phyloP scores from a whole-genome alignment of 768 basidiomycete species.

The Rubroboletus pulcherrimus region DNA sequence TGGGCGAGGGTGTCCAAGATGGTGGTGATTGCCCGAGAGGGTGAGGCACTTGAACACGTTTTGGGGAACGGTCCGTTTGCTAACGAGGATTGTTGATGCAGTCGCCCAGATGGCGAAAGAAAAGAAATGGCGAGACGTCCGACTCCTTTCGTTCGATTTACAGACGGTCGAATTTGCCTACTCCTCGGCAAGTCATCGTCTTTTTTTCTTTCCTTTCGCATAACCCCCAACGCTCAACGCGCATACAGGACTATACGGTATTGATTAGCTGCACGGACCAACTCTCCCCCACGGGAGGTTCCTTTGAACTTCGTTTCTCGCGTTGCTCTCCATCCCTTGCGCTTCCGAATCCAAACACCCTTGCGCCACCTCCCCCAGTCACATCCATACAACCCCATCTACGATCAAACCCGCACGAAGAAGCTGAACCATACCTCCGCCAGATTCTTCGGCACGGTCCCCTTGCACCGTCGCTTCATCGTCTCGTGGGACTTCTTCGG shows the following conservation, averaged over 20 bases:
- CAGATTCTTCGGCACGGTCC: slow-evolving; percentile 66
- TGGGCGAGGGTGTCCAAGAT: slow-evolving; percentile 93
- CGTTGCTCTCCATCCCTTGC: slow-evolving; percentile 32
- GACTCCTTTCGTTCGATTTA: slow-evolving; percentile 84
- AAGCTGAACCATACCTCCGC: slow-evolving; percentile 72
- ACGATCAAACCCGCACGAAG: slow-evolving; percentile 69
- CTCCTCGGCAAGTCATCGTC: slow-evolving; percentile 43
- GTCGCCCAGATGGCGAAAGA: slow-evolving; percentile 82
- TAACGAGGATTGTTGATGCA: slow-evolving; percentile 24
- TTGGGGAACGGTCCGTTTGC: neutral
- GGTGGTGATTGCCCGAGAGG: slow-evolving; percentile 88
- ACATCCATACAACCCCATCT: slow-evolving; percentile 27
- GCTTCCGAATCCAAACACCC: slow-evolving; percentile 13
- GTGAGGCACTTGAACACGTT: slow-evolving; percentile 36
- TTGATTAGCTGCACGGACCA: slow-evolving; percentile 78
- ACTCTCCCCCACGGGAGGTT: slow-evolving; percentile 61
- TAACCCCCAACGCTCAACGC: neutral
- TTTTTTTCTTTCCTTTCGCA: neutral
- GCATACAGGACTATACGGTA: slow-evolving; percentile 63
- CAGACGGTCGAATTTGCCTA: slow-evolving; percentile 92
- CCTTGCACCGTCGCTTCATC: slow-evolving; percentile 61
- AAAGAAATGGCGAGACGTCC: slow-evolving; percentile 69
- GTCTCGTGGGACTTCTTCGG: slow-evolving; percentile 64
- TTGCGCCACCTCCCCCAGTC: slow-evolving; percentile 27
- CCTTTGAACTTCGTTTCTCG: slow-evolving; percentile 72